A percentile compares a stretch with the other conserved stretches of the same genome.
Evolutionary conservation across 2,329 filamentous ascomycete species (phyloP).

Genomic region (Coniochaeta pulveracea): DNA sequence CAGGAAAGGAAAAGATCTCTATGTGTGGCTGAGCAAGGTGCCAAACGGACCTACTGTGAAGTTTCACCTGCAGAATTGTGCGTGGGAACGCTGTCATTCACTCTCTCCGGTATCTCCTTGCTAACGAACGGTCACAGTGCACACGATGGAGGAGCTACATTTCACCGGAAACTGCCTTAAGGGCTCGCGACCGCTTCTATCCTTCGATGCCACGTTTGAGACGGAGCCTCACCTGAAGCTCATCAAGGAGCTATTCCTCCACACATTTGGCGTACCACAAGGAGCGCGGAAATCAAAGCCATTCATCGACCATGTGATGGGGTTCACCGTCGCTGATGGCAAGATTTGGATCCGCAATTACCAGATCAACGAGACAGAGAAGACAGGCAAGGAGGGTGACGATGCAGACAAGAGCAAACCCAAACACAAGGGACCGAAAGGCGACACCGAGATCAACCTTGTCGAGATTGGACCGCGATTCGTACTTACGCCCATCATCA

Average conservation of each 20-base stretch:
- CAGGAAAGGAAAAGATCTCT: slow-evolving; percentile 86
- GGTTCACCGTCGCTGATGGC: slow-evolving; percentile 79
- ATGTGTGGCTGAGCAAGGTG: slow-evolving; percentile 85
- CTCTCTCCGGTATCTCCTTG: not conserved
- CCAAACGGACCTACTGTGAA: slow-evolving; percentile 59
- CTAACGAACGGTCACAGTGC: slow-evolving; percentile 40
- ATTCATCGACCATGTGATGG: slow-evolving; percentile 91
- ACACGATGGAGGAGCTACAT: slow-evolving; percentile 94
- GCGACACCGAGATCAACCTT: slow-evolving; percentile 66
- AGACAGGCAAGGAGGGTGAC: slow-evolving; percentile 30
- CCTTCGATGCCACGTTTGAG: slow-evolving; percentile 84
- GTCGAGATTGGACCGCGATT: slow-evolving; percentile 92
- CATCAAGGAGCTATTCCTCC: slow-evolving; percentile 81
- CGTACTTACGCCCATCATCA: slow-evolving; percentile 87
- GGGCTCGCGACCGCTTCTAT: slow-evolving; percentile 80
- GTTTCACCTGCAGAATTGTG: slow-evolving; percentile 68
- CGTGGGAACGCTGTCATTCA: slow-evolving; percentile 16
- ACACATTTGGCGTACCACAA: slow-evolving; percentile 86
- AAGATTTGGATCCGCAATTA: slow-evolving; percentile 97
- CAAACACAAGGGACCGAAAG: slow-evolving; percentile 18
- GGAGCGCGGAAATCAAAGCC: slow-evolving; percentile 84
- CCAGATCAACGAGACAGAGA: slow-evolving; percentile 77
- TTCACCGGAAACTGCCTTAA: slow-evolving; percentile 97
- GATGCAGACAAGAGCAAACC: slow-evolving; percentile 29
- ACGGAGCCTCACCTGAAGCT: slow-evolving; percentile 67